phyloP scores from a whole-genome alignment of 1,284 basidiomycete genomes.

The Coniophora puteana region DNA sequence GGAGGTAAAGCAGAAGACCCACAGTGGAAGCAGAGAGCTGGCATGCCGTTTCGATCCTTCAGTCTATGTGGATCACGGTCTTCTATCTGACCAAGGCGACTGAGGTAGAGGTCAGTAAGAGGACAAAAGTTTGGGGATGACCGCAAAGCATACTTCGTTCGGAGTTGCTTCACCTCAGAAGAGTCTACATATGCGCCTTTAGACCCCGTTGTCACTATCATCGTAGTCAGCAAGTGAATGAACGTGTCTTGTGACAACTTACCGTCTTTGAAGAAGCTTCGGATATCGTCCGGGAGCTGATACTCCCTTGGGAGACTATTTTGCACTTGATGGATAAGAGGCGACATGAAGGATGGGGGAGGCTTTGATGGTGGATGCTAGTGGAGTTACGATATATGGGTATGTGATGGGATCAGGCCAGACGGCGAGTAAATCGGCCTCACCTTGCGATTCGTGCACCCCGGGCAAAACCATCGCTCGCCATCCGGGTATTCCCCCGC shows the following conservation, averaged over 20 bases:
- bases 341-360: conserved; percentile 58
- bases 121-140: conserved; percentile 9
- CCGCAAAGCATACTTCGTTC: conserved; percentile 62
- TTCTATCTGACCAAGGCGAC: conserved; percentile 86
- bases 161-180: conserved; percentile 72
- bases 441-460: conserved; percentile 69
- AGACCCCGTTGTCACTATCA: conserved; percentile 64
- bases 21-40: conserved; percentile 88
- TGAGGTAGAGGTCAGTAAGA: conserved; percentile 30
- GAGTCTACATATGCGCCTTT: conserved; percentile 78
- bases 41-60: conserved; percentile 79
- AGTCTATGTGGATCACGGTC: conserved; percentile 89
- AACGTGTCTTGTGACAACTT: conserved; percentile 24
- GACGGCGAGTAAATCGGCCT: conserved; percentile 23
- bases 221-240: conserved; percentile 12
- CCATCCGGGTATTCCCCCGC: conserved; percentile 80
- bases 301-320: conserved; percentile 75
- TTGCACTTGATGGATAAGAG: conserved; percentile 66
- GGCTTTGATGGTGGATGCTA: conserved; percentile 65
- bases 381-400: conserved; percentile 15
- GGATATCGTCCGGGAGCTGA: conserved; percentile 86
- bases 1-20: conserved; percentile 75
- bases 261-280: conserved; percentile 86
- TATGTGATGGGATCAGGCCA: conserved; percentile 10
- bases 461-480: conserved; percentile 92